Evolutionary conservation across 441 rosid genomes (phyloP).

Genomic region (Erysimum cheiri): DNA sequence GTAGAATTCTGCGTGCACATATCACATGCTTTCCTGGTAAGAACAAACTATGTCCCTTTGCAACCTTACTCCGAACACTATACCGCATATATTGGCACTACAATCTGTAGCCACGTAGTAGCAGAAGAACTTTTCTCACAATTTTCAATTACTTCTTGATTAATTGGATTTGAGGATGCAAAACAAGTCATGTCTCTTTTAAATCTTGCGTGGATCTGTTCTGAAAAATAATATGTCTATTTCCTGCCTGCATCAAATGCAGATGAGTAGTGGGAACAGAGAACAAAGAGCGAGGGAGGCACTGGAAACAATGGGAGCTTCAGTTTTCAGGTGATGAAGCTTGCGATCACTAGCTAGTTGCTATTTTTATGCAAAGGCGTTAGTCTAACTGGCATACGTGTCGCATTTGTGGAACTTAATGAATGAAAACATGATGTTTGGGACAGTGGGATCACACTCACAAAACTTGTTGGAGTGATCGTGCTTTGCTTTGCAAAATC

Average conservation of each 20-base stretch:
- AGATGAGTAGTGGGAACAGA: slow-evolving; percentile 70
- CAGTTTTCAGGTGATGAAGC: slow-evolving; percentile 70
- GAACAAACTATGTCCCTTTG: slow-evolving; percentile 41
- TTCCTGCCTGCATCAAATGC: slow-evolving; percentile 37
- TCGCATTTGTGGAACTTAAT: slow-evolving; percentile 35
- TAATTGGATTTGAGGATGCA: slow-evolving; percentile 22
- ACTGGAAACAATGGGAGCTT: slow-evolving; percentile 78
- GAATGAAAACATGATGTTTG: slow-evolving; percentile 34
- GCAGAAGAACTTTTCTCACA: slow-evolving; percentile 6
- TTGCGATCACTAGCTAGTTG: slow-evolving; percentile 26
- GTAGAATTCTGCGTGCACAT: slow-evolving; percentile 76
- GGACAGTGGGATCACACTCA: slow-evolving; percentile 76
- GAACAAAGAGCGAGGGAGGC: slow-evolving; percentile 63
- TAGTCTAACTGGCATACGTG: slow-evolving; percentile 21
- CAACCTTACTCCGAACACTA: slow-evolving; percentile 28
- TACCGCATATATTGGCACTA: slow-evolving; percentile 25
- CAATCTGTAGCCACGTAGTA: slow-evolving; percentile 21
- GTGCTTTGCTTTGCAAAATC: slow-evolving; percentile 78
- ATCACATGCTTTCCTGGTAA: slow-evolving; percentile 66
- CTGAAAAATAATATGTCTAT: slow-evolving; percentile 19
- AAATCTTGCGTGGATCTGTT: slow-evolving; percentile 12
- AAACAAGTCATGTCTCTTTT: slow-evolving; percentile 28
- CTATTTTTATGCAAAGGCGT: slow-evolving; percentile 24
- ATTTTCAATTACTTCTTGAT: neutral
- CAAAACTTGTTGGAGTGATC: slow-evolving; percentile 77